Evolutionary conservation across 129 eudicot genomes (phyloP).

Genomic region (Escallonia herrerae): DNA sequence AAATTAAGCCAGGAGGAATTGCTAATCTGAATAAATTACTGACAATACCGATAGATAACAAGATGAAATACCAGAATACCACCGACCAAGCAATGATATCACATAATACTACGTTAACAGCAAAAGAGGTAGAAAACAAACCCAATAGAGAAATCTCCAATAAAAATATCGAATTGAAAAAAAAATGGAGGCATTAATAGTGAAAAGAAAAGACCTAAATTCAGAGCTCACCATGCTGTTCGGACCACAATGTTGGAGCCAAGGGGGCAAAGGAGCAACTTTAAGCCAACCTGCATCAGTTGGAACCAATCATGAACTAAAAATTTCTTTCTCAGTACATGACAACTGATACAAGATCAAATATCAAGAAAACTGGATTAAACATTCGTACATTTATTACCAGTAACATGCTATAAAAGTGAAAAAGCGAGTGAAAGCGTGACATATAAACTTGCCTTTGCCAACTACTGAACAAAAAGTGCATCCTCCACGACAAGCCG

Average conservation of each 20-base stretch:
- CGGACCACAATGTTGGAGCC: conserved; percentile 70
- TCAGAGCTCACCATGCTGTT: conserved; percentile 69
- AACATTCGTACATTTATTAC: not conserved
- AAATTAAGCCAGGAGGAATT: too few species aligned
- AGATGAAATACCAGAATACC: not conserved
- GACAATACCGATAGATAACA: not conserved
- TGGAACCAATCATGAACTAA: conserved; percentile 5
- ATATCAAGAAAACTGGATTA: not conserved
- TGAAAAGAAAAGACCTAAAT: not conserved
- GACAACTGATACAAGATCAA: not conserved
- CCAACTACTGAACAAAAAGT: too few species aligned
- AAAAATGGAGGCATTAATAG: not conserved
- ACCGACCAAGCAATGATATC: too few species aligned
- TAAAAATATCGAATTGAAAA: too few species aligned
- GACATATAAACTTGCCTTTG: too few species aligned
- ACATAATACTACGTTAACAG: too few species aligned
- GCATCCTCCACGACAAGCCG: not conserved
- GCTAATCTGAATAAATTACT: not conserved
- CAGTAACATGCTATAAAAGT: not conserved
- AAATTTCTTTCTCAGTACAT: conserved; percentile 1
- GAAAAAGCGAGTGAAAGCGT: not conserved
- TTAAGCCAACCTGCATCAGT: conserved; percentile 67
- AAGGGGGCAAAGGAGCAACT: conserved; percentile 69
- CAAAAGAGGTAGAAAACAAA: too few species aligned
- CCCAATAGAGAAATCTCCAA: not conserved